Evolutionary conservation across 106 monocot genomes (phyloP), one percentile per base, ranked within the genome.

Genomic region (Dendrobium nobile): DNA sequence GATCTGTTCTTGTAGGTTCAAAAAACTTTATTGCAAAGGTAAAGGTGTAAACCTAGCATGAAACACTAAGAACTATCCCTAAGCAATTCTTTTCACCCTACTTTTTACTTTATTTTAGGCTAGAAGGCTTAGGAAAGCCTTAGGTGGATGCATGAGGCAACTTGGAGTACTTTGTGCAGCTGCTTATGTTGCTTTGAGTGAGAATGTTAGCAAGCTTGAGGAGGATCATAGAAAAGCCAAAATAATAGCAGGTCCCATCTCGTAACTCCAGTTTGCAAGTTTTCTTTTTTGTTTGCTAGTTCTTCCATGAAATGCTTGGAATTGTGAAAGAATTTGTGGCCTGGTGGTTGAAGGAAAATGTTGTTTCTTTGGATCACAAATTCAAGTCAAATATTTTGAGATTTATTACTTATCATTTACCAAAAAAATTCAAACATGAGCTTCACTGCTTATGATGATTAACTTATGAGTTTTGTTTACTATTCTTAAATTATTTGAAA

Each of bases 111-210:
- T 73, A 10, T 27, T 88, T 83, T 76, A 94, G 97, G 94, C 97
- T 61, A 97, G 78, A 83, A 90, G 87, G 72, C 89, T 97, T 43
- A 87, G 94, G 83, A 97, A 97, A 80, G 89, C 92, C 5, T 83
- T 97, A 65, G 97, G 97, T 82, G 97, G 97, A 75, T 94, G 97
- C 41, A 97, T 97, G 97, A 92, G 97, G 44, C 97, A 97, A 83
- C 85, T 97, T 65, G 97, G 97, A 79, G 84, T 97, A n/a, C 86
- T 97, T 47, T 92, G 94, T 82, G 94, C 97, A 20, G 94, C 97
- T 64, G 97, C 92, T 82, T 80, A 80, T 86, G 86, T 97, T 80
- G 97, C 89, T 42, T 67, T 97, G 40, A 80, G 72, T 45, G 94
- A 97, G 77, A 92, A 90, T 82, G 85, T 92, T 45, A 70, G 78